Conservation (phyloP, 257 asterid species). For the Plectranthus barbatus region DNA sequence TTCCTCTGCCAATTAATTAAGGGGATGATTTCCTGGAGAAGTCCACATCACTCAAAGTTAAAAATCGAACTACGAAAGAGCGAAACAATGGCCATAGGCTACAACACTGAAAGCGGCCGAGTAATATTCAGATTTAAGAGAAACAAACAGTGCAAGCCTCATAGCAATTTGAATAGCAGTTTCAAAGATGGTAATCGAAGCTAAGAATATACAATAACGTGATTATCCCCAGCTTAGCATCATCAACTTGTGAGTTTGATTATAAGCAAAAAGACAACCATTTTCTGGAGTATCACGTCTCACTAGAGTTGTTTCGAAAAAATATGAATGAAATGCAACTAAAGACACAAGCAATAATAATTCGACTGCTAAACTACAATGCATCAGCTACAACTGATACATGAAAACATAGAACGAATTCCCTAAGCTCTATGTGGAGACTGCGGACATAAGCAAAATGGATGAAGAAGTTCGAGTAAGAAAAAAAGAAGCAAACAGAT, state of each 20-base stretch:
- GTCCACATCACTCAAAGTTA: background rate
- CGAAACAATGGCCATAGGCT: background rate
- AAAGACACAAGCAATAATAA: background rate
- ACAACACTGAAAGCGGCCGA: background rate
- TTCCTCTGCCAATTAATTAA: slow-evolving; percentile 49
- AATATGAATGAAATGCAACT: too few species aligned
- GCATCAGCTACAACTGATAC: background rate
- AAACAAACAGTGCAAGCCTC: background rate
- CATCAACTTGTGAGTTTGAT: background rate
- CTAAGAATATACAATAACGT: background rate
- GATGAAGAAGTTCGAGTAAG: background rate
- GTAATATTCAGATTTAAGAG: background rate
- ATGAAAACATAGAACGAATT: background rate
- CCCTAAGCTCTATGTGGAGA: background rate
- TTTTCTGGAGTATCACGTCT: background rate
- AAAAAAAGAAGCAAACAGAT: background rate
- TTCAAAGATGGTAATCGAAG: background rate
- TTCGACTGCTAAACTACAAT: background rate
- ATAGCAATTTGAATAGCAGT: background rate
- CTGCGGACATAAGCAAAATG: background rate
- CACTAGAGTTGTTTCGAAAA: background rate
- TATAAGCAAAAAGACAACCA: background rate
- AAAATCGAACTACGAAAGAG: background rate
- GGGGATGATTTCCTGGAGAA: slow-evolving; percentile 50
- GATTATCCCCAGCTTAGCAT: background rate